Evolutionary conservation across 2,329 filamentous ascomycete genomes (phyloP).

Genomic region (Colletotrichum cordylinicola): DNA sequence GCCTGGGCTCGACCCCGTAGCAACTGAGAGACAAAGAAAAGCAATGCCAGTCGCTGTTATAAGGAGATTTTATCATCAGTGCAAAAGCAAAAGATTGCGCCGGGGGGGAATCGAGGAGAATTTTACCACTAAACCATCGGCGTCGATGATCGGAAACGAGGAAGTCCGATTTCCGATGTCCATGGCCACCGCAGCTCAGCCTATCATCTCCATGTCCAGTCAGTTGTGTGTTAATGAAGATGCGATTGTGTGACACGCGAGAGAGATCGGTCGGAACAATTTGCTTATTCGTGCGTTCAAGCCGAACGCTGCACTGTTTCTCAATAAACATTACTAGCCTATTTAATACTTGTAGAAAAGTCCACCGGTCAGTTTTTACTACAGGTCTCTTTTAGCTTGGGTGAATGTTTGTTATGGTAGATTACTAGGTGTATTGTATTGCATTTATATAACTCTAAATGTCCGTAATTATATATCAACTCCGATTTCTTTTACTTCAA

Average conservation of each 20-base stretch:
- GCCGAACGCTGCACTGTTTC: not conserved
- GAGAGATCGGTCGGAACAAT: not conserved
- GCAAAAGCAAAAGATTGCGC: not conserved
- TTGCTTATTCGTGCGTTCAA: not conserved
- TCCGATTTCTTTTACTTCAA: accelerated
- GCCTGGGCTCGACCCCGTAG: not conserved
- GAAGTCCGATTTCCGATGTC: not conserved
- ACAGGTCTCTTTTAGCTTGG: no score
- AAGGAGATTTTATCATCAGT: no score
- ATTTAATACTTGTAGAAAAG: not conserved
- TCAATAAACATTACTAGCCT: no score
- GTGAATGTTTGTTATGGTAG: no score
- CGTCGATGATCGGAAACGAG: not conserved
- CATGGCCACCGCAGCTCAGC: accelerated
- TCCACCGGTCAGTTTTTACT: not conserved
- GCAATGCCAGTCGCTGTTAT: no score
- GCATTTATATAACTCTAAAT: not conserved
- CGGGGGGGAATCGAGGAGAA: constrained; percentile 18
- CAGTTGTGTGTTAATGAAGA: not conserved
- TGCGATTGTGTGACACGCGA: not conserved
- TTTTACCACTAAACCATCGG: constrained; percentile 20
- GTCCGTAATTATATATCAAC: accelerated
- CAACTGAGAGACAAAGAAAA: not conserved
- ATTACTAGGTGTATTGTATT: not conserved
- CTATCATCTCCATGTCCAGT: not conserved